Conservation (phyloP, 176 grass and related monocot genomes). For the Hsuehochloa calcarea region DNA sequence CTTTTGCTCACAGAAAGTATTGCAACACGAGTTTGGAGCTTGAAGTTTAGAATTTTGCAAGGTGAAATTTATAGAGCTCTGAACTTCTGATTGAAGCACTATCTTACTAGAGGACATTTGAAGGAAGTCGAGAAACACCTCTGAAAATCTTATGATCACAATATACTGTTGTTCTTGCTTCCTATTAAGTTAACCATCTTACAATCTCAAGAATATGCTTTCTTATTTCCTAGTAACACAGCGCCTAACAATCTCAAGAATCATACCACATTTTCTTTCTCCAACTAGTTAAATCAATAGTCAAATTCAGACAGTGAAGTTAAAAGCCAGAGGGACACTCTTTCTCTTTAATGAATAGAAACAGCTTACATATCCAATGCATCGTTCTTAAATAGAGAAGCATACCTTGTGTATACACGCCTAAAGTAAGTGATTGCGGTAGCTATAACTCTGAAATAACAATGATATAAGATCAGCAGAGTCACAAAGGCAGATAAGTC, state of each 20-base stretch:
- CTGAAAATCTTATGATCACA: background rate
- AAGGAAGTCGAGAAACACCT: background rate
- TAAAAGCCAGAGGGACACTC: background rate
- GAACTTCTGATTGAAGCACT: background rate
- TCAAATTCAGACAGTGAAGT: constrained; percentile 5
- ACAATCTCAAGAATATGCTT: background rate
- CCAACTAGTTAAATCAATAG: background rate
- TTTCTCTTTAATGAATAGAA: background rate
- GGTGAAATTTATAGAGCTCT: background rate
- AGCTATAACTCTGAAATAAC: constrained; percentile 88
- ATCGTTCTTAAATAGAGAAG: constrained; percentile 24
- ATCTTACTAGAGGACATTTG: background rate
- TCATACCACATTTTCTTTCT: constrained; percentile 4
- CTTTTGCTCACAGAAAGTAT: constrained; percentile 9
- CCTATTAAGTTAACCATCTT: background rate
- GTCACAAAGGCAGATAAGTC: background rate
- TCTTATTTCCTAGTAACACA: constrained; percentile 1
- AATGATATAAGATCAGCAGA: constrained; percentile 26
- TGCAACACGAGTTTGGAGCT: background rate
- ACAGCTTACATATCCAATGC: background rate
- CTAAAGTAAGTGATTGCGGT: constrained; percentile 96
- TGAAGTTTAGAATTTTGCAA: background rate
- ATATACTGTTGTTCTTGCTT: background rate
- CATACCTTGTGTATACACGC: constrained; percentile 94
- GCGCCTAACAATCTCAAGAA: background rate